Evolutionary conservation across 768 basidiomycete species (phyloP), one percentile per base, ranked within the genome.

Genomic region (Wakefieldia striispora): DNA sequence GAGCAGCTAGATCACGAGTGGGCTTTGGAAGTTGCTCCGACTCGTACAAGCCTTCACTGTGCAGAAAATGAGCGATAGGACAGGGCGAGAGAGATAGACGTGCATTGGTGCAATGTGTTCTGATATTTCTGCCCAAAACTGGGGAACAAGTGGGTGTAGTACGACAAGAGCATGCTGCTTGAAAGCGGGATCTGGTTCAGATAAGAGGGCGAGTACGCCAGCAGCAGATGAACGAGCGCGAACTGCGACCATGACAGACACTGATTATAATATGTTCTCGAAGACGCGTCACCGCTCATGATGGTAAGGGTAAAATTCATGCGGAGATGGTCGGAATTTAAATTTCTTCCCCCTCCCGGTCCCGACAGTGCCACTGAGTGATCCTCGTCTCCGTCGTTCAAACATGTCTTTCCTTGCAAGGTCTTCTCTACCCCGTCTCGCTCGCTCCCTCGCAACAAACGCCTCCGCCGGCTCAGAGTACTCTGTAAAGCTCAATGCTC

Each of bases 51-150:
- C 86, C 79, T 70, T 99, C 97, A 59, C 95, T 98, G 65, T 17
- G 34, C 43, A 21, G 29, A 41, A 6, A 54, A 14, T 38, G 51
- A 52, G 42, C 50, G 60, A 14, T n/a, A 43, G 41, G n/a, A 40
- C 50, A 33, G 45, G 46, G 23, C 47, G 39, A 33, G 52, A 50
- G 31, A 51, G 55, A 33, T 43, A 51, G 42, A 74, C 91, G 60
- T 67, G 91, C 95, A 98, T 93, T 51, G 84, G 73, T 29, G 88
- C 81, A 60, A 97, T 86, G 65, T 90, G 83, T 70, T 99, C 97
- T 59, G 92, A 94, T 62, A 98, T 95, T 77, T 99, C 97, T 40
- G 95, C 88, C 97, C 97, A 99, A 70, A 97, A 98, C 60, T 90
- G 86, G 34, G 94, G 83, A 7, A 98, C 92, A 39, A 97, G 80